These are phyloP conservation scores for Amphirosellinia nigrospora DNA, from an alignment of 495 filamentous ascomycete genomes.

Conservation along the genomic window DNA sequence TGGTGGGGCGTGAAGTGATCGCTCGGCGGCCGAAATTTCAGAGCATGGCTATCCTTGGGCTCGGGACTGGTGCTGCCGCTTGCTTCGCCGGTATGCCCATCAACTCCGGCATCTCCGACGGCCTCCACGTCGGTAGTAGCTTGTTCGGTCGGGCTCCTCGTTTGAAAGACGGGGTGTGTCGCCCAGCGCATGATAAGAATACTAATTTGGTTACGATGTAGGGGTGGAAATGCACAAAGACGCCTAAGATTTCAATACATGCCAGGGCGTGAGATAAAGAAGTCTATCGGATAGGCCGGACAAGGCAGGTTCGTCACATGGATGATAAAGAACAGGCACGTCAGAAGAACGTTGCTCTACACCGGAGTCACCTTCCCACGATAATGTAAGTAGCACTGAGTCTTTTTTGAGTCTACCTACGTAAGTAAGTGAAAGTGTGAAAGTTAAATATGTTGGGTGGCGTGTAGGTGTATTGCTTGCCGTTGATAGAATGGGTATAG, in stretches of 20 bases:
- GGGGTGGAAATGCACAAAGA: neutral
- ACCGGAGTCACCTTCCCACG: neutral
- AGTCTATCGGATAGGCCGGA: constrained; percentile 23
- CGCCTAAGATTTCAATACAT: neutral
- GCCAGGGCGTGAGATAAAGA: constrained; percentile 14
- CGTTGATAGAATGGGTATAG: neutral
- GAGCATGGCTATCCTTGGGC: neutral
- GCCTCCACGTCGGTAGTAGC: constrained; percentile 35
- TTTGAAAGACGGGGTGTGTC: constrained; percentile 43
- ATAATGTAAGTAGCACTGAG: neutral
- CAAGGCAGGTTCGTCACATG: constrained; percentile 32
- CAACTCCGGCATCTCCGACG: constrained; percentile 21
- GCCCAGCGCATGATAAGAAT: constrained; percentile 43
- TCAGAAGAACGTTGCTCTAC: neutral
- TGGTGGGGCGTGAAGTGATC: constrained; percentile 44
- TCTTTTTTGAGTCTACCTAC: neutral
- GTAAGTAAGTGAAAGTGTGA: too few species aligned
- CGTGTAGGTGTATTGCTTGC: neutral
- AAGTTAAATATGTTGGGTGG: neutral
- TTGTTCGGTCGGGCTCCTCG: constrained; percentile 24
- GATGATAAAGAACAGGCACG: neutral
- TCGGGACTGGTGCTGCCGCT: constrained; percentile 14
- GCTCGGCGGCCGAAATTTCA: constrained; percentile 38
- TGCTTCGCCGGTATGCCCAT: constrained; percentile 1
- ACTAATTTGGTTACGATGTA: neutral